Base-by-base conservation (phyloP, 495 filamentous ascomycete genomes). In the Cryomyces antarcticus region DNA sequence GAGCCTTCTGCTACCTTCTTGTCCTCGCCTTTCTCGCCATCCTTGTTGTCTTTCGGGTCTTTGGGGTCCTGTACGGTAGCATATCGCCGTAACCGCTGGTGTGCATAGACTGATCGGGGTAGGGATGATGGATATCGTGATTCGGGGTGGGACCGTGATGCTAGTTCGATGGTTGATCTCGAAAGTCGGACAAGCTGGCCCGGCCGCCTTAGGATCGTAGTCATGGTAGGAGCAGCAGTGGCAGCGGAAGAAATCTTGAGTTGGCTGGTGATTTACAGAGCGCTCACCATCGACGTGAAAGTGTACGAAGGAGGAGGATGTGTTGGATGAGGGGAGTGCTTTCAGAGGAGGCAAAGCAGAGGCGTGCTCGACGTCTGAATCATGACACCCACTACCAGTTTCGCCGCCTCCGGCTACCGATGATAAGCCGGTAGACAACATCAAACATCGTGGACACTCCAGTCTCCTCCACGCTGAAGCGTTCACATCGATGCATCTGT, bases 201-300 rank as follows among this genome's bases (percentile, higher is more conserved):
- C 55, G 78, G 71, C 58, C 72, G 73, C 53, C 76, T 72, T 47
- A 81, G 62, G 52, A 78, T 55, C 57, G 67, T 67, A 55, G 75
- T 71, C 76, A 80, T 80, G 12, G 46, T 49, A 24, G 38, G 42
- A 17, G 13, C 27, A 36, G 33, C 24, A 7, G 39, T 28, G 42
- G 45, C 10, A 35, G 33, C 7, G 33, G 33, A 24, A 2, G 2
- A 2, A 24, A 1, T 24, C 2, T 35, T 9, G 33, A 35, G 33
- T 9, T 35, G 33, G 33, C 33, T 35, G 3, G 33, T 9, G 12
- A 3, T 3, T 35, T 9, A 9, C 33, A 35, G 33, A 35, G 17
- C 17, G 17, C 17, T 24, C 17, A 24, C 17, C 17, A 24, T 24
- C 17, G 2, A 24, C 17, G 17, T 24, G 17, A 24, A 24, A 24